Evolutionary conservation across 2,329 filamentous ascomycete genomes (phyloP), one percentile per base, ranked within the genome.

Genomic region (Aspergillus quadricinctus): DNA sequence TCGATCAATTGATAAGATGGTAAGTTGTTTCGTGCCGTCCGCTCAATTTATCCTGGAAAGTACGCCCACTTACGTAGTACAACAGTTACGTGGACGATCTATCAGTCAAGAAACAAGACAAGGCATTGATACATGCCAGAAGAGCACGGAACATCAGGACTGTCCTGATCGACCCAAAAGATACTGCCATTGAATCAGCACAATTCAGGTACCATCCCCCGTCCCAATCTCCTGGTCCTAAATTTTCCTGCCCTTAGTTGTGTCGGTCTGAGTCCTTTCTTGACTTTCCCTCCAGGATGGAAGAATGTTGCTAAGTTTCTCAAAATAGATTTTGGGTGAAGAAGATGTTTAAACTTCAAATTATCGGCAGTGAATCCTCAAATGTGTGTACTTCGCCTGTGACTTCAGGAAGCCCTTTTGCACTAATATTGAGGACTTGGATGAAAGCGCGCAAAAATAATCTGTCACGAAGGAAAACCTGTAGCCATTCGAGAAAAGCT

Each of bases 391-490:
- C 48, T 53, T 35, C n/a, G 27, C 25, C 50, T 48, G 17, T 23
- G 21, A 25, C 3, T 27, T 25, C 3, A 17, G 54, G 28, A 60
- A 41, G 9, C 9, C 7, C 8, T 19, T n/a, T 28, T 19, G 11
- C 23, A 8, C 28, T 23, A 11, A 19, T 7, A 43, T 55, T 46
- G 50, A 60, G 28, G 28, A 61, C 54, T 37, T 31, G 9, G 45
- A 40, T 50, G 41, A 27, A 50, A 77, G 75, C 67, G 67, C 49
- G 69, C 64, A 46, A 72, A 73, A 55, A 74, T 77, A 68, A 79
- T 81, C 57, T 79, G 76, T 55, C 78, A 81, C 54, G 77, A 80
- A 61, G 76, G 75, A 5, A 80, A 80, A 59, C 78, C 78, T n/a
- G 78, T 80, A 29, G 78, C 78, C n/a, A 76, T 80, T 49, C 73